Evolutionary conservation across 169 alveolate genomes (phyloP), one percentile per base, ranked within the genome.

Genomic region (Theileria annulata): DNA sequence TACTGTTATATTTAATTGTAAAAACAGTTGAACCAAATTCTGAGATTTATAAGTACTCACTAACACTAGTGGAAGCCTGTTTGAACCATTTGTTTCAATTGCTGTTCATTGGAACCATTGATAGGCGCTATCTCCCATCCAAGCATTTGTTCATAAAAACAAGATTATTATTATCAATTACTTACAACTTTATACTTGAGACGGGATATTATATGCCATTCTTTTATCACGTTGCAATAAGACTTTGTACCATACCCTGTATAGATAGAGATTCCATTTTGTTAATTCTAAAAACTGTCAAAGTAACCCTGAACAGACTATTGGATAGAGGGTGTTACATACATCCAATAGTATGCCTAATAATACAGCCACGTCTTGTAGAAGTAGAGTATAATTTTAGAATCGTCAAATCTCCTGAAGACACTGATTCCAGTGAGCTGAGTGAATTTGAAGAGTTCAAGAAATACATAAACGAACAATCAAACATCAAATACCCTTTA

Each of bases 191-290:
- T 59, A 58, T 71, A 15, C 31, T 82, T 17, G 89, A 82, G 70
- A 68, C 81, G 25, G 85, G 82, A 28, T 64, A 68, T 30, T 82
- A 76, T 30, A 82, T 82, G 56, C 86, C 89, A 17, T 77, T 42
- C 85, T 82, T 82, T 79, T 82, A 62, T 75, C 79, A 72, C 58
- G 30, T 58, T 28, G 35, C 62, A 2, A 58, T 72, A 27, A 75
- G 68, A 37, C 21, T 76, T 19, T 51, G 79, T 48, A 82, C 72
- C 71, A 17, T 42, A 19, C 17, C 33, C 23, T 28, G 68, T 49
- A 25, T 21, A 47, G 48, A 27, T 12, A 37, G 42, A 25, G 62
- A 82, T 15, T 27, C 48, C 9, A 80, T 82, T 33, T 68, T 67
- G 15, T 13, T 54, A 19, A 62, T 82, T 25, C 75, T 82, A 12